These are phyloP conservation scores for Pelargonium australe DNA, from an alignment of 441 rosid species.

Conservation along the genomic window DNA sequence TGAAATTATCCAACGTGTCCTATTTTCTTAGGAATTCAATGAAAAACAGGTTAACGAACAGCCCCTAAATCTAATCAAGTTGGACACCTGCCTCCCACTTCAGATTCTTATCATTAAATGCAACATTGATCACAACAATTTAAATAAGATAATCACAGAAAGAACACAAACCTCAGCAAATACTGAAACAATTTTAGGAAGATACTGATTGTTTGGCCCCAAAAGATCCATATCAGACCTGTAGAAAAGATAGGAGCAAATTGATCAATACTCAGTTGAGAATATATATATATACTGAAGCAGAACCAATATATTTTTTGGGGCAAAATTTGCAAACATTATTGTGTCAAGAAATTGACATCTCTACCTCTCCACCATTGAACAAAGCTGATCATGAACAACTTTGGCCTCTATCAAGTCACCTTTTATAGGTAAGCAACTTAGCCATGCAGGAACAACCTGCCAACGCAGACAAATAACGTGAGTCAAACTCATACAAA, in stretches of 20 bases:
- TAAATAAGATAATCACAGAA: background rate
- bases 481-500: background rate
- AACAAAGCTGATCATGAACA: slow-evolving; percentile 96
- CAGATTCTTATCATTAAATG: background rate
- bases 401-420: slow-evolving; percentile 96
- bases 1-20: too few relatives aligned
- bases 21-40: too few relatives aligned
- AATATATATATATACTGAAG: background rate
- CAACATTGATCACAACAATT: background rate
- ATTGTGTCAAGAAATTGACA: background rate
- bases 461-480: slow-evolving; percentile 22
- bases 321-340: slow-evolving; percentile 1
- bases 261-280: slow-evolving; percentile 8
- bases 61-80: background rate
- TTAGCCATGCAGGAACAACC: slow-evolving; percentile 98
- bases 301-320: background rate
- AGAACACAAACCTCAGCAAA: slow-evolving; percentile 79
- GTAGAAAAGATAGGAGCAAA: slow-evolving; percentile 22
- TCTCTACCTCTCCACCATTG: slow-evolving; percentile 86
- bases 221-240: slow-evolving; percentile 80
- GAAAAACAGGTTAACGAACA: too few relatives aligned
- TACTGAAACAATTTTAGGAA: slow-evolving; percentile 76
- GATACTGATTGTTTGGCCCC: slow-evolving; percentile 84
- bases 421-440: slow-evolving; percentile 88
- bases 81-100: background rate